phyloP scores from a whole-genome alignment of 441 rosid genomes.

The Oxalis stricta region DNA sequence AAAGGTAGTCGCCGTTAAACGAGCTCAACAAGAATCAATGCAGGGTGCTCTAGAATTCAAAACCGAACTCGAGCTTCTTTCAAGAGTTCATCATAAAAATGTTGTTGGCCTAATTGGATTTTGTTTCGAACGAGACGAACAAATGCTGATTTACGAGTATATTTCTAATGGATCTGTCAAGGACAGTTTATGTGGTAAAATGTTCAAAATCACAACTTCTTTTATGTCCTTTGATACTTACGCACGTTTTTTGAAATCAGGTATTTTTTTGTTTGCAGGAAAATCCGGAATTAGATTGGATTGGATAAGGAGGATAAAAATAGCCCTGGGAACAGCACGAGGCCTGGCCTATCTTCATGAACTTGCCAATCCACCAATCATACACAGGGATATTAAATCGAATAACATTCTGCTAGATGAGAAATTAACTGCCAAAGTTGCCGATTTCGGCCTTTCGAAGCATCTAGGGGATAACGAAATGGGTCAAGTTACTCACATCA shows the following conservation, averaged over 20 bases:
- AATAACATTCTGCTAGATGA: constrained; percentile 59
- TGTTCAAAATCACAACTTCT: not conserved
- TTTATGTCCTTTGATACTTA: no score
- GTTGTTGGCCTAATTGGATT: constrained; percentile 60
- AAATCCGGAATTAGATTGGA: constrained; percentile 55
- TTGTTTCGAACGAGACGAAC: constrained; percentile 65
- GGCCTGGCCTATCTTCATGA: constrained; percentile 71
- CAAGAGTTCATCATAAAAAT: constrained; percentile 87
- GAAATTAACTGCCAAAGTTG: constrained; percentile 55
- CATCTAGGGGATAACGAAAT: constrained; percentile 33
- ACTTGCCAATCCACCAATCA: constrained; percentile 72
- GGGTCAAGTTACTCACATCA: constrained; percentile 22
- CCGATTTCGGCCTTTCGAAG: constrained; percentile 81
- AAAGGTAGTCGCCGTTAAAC: constrained; percentile 49
- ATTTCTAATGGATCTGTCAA: constrained; percentile 53
- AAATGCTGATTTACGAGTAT: constrained; percentile 65
- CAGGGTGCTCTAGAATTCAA: constrained; percentile 89
- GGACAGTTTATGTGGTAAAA: constrained; percentile 67
- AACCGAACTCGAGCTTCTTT: constrained; percentile 81
- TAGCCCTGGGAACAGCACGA: constrained; percentile 58
- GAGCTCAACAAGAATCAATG: constrained; percentile 72
- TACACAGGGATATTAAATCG: constrained; percentile 67
- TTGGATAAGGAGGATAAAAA: constrained; percentile 57
- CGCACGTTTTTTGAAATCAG: no score
- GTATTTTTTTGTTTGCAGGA: constrained; percentile 25